Percentiles rank a stretch among this genome's conserved stretches.
These are phyloP conservation scores for Rhizophagus prolifer DNA, from an alignment of 192 early-diverging fungal species.

Conservation along the genomic window DNA sequence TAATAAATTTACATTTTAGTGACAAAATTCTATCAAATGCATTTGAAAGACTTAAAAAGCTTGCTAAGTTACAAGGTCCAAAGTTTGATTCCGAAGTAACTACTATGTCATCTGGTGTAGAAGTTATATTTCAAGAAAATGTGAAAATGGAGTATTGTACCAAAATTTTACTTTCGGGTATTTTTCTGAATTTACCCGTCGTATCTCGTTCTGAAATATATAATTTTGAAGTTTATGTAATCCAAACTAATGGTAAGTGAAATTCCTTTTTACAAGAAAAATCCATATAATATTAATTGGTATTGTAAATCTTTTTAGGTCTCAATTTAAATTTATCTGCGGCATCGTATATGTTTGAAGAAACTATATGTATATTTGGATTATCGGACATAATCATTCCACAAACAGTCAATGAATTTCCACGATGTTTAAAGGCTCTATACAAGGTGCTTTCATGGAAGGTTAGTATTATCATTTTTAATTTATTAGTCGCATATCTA, in stretches of 20 bases:
- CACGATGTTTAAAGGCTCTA: not conserved
- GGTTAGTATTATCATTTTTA: constrained; percentile 2
- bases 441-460: constrained; percentile 13
- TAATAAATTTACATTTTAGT: constrained; percentile 4
- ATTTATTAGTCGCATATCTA: not conserved
- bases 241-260: constrained; percentile 16
- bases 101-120: constrained; percentile 8
- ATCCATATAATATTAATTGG: not conserved
- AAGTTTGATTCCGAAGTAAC: not conserved
- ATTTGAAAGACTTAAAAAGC: constrained; percentile 19
- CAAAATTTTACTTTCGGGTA: not conserved
- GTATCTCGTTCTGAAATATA: not conserved
- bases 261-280: too few relatives aligned
- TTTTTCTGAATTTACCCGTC: not conserved
- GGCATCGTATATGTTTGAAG: constrained; percentile 1
- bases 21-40: not conserved
- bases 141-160: constrained; percentile 8
- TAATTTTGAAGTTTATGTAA: constrained; percentile 10
- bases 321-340: not conserved
- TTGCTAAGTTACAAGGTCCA: constrained; percentile 7
- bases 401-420: constrained; percentile 4
- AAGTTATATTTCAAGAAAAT: constrained; percentile 13
- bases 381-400: constrained; percentile 10
- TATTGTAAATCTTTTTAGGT: not conserved
- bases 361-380: constrained; percentile 7